Percentiles rank a stretch among this genome's conserved stretches.
Conservation (phyloP, 192 early-diverging fungal species). For the Entrophospora sp. region DNA sequence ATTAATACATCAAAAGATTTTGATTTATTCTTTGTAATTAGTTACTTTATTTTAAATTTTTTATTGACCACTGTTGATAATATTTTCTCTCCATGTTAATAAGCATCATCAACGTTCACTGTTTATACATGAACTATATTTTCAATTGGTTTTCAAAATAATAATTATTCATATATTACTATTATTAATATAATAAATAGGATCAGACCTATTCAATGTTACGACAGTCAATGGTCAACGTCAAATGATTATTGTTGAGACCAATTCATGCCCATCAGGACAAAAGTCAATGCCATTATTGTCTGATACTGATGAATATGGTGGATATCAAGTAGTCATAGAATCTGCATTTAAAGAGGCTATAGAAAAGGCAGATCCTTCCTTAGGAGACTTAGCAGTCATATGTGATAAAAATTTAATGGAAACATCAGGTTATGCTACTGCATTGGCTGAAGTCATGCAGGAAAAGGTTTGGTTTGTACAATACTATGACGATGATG, state of each 20-base stretch:
- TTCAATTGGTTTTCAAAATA: too few species aligned
- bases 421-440: constrained; percentile 79
- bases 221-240: constrained; percentile 73
- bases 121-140: too few species aligned
- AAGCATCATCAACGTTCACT: too few species aligned
- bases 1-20: too few species aligned
- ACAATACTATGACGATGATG: constrained; percentile 64
- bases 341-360: constrained; percentile 68
- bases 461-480: constrained; percentile 72
- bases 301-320: constrained; percentile 65
- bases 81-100: too few species aligned
- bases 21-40: too few species aligned
- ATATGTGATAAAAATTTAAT: constrained; percentile 84
- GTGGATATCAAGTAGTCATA: constrained; percentile 76
- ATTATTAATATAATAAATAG: too few species aligned
- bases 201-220: constrained; percentile 82
- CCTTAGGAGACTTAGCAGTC: constrained; percentile 70
- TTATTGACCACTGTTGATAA: too few species aligned
- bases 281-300: constrained; percentile 87
- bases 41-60: too few species aligned
- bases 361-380: constrained; percentile 48
- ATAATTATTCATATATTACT: too few species aligned
- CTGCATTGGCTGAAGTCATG: constrained; percentile 66
- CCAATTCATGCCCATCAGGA: constrained; percentile 84
- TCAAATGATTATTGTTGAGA: constrained; percentile 90